These are phyloP conservation scores for Phlebiopsis gigantea DNA, from an alignment of 768 basidiomycete genomes.

Conservation along the genomic window DNA sequence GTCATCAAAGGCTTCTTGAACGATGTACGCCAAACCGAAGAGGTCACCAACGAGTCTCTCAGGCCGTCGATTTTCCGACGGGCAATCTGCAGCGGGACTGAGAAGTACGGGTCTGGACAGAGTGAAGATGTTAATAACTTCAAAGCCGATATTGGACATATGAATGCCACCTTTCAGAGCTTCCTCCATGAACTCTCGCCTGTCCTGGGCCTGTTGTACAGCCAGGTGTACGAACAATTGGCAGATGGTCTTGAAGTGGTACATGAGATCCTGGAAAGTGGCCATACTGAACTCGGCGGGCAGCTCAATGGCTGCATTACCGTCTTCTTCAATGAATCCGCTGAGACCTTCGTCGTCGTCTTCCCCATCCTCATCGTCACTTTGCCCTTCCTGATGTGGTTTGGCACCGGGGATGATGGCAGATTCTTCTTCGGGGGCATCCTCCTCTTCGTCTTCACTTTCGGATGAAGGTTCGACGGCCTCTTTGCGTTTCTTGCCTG, in stretches of 20 bases:
- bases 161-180: slow-evolving; percentile 43
- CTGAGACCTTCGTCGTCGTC: slow-evolving; percentile 21
- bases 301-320: slow-evolving; percentile 36
- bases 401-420: slow-evolving; percentile 17
- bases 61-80: slow-evolving; percentile 67
- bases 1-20: slow-evolving; percentile 62
- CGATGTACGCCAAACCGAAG: slow-evolving; percentile 75
- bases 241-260: slow-evolving; percentile 85
- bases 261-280: slow-evolving; percentile 65
- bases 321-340: slow-evolving; percentile 66
- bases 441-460: slow-evolving; percentile 14
- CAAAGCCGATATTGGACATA: not conserved
- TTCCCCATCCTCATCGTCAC: slow-evolving; percentile 26
- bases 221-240: slow-evolving; percentile 85
- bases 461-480: slow-evolving; percentile 25
- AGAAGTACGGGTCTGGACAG: slow-evolving; percentile 61
- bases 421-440: slow-evolving; percentile 13
- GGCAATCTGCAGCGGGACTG: slow-evolving; percentile 58
- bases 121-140: not conserved
- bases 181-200: slow-evolving; percentile 50
- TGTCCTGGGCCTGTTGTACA: slow-evolving; percentile 46
- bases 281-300: slow-evolving; percentile 80
- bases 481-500: slow-evolving; percentile 42
- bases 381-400: slow-evolving; percentile 27
- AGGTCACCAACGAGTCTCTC: slow-evolving; percentile 71